Evolutionary conservation across 176 grass and related monocot genomes (phyloP), one percentile per base, ranked within the genome.

Genomic region (Cenchrus purpureus): DNA sequence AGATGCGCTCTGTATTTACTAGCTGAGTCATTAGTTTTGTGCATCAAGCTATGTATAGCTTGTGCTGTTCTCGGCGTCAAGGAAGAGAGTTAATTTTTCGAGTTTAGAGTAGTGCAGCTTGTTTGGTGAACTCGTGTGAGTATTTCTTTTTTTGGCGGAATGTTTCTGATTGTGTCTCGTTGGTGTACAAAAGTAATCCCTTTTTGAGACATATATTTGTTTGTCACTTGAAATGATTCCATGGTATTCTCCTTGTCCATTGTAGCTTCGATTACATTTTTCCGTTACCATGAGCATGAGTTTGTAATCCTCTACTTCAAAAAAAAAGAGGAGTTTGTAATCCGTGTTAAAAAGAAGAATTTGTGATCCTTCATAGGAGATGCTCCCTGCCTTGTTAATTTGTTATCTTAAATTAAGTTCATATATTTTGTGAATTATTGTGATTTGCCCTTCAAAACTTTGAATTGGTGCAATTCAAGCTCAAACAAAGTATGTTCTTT

Each of bases 1-100:
- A 68, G 49, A 67, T 79, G 44, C 66, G 14, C 49, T 61, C 58
- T 60, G 7, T 28, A 42, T 79, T 59, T 10, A 59, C 59, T 0
- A 15, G 58, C 58, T 67, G 81, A 58, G 56, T 78, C 67, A 78
- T 57, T 22, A 14, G 19, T 49, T 60, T 61, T 32, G 14, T 80
- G 55, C 28, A 17, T 31, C 25, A 79, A 15, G 77, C 15, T 52
- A 4, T 34, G 14, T 63, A 4, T 40, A 72, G 45, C 73, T 69
- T 63, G 42, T 77, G 64, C 54, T 65, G 22, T 55, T 34, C 22
- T 12, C 56, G 25, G 57, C 68, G 64, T 34, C 44, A 19, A 72
- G 11, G 7, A 37, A 79, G 58, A 20, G 12, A 46, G 45, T 28
- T 44, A 10, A 4, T 46, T 15, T 73, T 79, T 79, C 63, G 32